These are phyloP conservation scores for Phalaenopsis hybrid DNA, from an alignment of 116 monocot species.

Conservation along the genomic window DNA sequence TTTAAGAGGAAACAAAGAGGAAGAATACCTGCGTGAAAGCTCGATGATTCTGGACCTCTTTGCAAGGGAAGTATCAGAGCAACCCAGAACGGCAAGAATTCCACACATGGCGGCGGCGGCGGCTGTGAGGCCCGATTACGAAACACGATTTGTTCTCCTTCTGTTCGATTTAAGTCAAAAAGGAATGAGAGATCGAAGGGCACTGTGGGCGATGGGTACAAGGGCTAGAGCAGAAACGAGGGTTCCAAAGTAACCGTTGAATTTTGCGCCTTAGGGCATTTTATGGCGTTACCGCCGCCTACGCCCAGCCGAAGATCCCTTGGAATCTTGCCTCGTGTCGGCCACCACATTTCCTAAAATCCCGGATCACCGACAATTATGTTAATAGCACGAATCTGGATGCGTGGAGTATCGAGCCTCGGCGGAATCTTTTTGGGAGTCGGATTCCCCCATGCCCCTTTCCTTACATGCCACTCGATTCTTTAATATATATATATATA, in stretches of 20 bases:
- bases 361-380: too few relatives aligned
- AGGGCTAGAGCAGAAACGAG: neutral
- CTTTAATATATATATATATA: too few relatives aligned
- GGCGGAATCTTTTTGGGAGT: too few relatives aligned
- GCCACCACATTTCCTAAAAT: too few relatives aligned
- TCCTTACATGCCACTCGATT: too few relatives aligned
- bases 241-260: neutral
- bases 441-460: too few relatives aligned
- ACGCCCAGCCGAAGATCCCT: neutral
- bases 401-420: too few relatives aligned
- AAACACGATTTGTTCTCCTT: neutral
- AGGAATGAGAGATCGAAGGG: neutral
- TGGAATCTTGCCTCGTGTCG: too few relatives aligned
- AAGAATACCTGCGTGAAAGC: constrained; percentile 69
- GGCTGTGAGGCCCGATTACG: neutral
- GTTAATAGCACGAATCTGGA: too few relatives aligned
- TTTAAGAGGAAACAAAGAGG: neutral
- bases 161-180: neutral
- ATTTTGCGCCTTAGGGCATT: constrained; percentile 4
- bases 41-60: constrained; percentile 90
- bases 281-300: neutral
- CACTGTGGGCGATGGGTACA: neutral
- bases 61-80: constrained; percentile 65
- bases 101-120: constrained; percentile 65
- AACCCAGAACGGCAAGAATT: constrained; percentile 88